These are phyloP conservation scores for Gynochthodes officinalis DNA, from an alignment of 257 asterid genomes.

Conservation along the genomic window DNA sequence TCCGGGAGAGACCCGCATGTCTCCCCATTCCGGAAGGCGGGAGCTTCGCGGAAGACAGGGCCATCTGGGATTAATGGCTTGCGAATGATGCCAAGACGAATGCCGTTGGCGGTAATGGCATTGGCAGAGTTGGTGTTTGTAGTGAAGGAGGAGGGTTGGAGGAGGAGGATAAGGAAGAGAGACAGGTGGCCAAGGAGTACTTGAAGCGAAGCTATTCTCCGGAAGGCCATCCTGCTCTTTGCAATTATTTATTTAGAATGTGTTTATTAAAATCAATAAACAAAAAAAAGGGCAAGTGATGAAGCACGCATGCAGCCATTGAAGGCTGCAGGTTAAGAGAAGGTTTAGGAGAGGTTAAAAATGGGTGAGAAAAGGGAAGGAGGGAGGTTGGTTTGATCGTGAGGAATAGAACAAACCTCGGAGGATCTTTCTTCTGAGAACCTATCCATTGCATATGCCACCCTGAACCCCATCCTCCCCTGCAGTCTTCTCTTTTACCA, in stretches of 20 bases:
- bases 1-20: slow-evolving; percentile 21
- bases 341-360: slow-evolving; percentile 43
- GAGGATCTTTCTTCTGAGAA: slow-evolving; percentile 32
- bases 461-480: too few relatives aligned
- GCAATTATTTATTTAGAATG: slow-evolving; percentile 17
- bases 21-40: slow-evolving; percentile 56
- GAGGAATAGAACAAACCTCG: slow-evolving; percentile 40
- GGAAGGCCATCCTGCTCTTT: slow-evolving; percentile 71
- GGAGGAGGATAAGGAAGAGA: slow-evolving; percentile 38
- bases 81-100: slow-evolving; percentile 17
- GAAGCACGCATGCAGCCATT: slow-evolving; percentile 66
- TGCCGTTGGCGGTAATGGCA: slow-evolving; percentile 12
- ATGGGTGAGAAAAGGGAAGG: slow-evolving; percentile 31
- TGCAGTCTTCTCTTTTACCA: too few relatives aligned
- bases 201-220: slow-evolving; percentile 33
- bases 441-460: too few relatives aligned
- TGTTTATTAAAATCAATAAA: slow-evolving; percentile 15
- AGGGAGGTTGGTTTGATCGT: slow-evolving; percentile 33
- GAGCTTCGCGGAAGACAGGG: slow-evolving; percentile 59
- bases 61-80: slow-evolving; percentile 13
- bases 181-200: slow-evolving; percentile 57
- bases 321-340: slow-evolving; percentile 48
- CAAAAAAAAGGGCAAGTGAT: slow-evolving; percentile 29
- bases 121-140: background rate
- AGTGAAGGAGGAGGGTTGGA: slow-evolving; percentile 5